These are phyloP conservation scores for Monosporascus cannonballus DNA, from an alignment of 2,329 filamentous ascomycete species.

Conservation along the genomic window DNA sequence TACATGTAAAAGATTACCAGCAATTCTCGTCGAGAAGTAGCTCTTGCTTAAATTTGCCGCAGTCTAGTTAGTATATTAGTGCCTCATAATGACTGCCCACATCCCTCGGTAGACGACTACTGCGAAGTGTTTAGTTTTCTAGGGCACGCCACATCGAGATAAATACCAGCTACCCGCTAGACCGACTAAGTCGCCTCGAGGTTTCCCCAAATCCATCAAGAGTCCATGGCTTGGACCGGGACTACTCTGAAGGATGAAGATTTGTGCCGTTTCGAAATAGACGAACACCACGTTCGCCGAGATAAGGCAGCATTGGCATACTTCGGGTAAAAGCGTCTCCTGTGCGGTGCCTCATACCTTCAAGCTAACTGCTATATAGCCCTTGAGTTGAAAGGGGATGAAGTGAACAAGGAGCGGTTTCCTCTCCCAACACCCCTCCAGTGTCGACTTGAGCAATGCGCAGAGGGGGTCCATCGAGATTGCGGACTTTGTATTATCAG, in stretches of 20 bases:
- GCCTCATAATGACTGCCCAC: neutral
- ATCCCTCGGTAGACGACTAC: neutral
- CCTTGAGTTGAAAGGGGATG: slow-evolving; percentile 30
- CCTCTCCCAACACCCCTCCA: slow-evolving; percentile 30
- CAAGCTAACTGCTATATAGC: slow-evolving; percentile 18
- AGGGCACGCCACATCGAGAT: neutral
- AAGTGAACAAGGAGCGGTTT: slow-evolving; percentile 32
- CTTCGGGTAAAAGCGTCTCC: slow-evolving; percentile 18
- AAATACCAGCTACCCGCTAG: neutral
- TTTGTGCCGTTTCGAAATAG: slow-evolving; percentile 14
- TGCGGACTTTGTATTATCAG: slow-evolving; percentile 48
- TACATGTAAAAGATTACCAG: too few species aligned
- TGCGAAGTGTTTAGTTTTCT: neutral
- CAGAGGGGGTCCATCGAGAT: slow-evolving; percentile 32
- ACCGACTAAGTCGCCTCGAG: slow-evolving; percentile 6
- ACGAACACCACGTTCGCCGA: slow-evolving; percentile 12
- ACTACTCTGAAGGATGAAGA: slow-evolving; percentile 5
- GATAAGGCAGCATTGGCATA: slow-evolving; percentile 15
- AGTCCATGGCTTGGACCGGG: slow-evolving; percentile 16
- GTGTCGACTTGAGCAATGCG: slow-evolving; percentile 27
- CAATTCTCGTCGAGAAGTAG: too few species aligned
- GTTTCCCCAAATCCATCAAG: slow-evolving; percentile 12
- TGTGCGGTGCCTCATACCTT: slow-evolving; percentile 10
- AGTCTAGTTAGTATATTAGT: too few species aligned
- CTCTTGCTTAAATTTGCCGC: too few species aligned